A percentile compares a stretch with the other conserved stretches of the same genome.
Evolutionary conservation across 306 rosid species (phyloP).

Genomic region (Lablab purpureus): DNA sequence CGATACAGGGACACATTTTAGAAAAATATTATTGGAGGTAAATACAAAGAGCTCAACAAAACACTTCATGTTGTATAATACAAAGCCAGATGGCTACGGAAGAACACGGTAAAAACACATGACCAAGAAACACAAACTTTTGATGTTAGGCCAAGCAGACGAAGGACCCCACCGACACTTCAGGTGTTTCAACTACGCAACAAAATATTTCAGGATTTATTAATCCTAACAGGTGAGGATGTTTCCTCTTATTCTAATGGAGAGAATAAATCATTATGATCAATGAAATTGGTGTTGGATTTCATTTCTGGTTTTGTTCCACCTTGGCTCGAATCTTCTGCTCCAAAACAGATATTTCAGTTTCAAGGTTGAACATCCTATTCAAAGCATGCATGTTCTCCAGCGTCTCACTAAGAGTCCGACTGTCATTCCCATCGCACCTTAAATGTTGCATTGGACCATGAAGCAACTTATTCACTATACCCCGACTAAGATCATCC

Average conservation of each 20-base stretch:
- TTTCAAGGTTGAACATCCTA: conserved; percentile 97
- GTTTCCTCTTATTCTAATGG: conserved; percentile 59
- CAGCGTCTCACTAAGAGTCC: conserved; percentile 88
- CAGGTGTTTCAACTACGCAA: conserved; percentile 46
- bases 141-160: conserved; percentile 47
- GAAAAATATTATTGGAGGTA: conserved; percentile 35
- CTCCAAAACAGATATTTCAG: conserved; percentile 88
- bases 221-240: conserved; percentile 53
- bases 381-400: conserved; percentile 99
- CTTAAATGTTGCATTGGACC: conserved; percentile 99
- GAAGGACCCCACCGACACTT: conserved; percentile 39
- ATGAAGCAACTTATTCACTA: conserved; percentile 95
- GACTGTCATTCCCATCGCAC: conserved; percentile 95
- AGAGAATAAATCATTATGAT: conserved; percentile 53
- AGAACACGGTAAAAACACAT: conserved; percentile 35
- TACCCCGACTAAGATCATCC: conserved; percentile 97
- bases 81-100: conserved; percentile 54
- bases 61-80: conserved; percentile 48
- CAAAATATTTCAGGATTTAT: conserved; percentile 49
- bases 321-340: conserved; percentile 96
- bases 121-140: conserved; percentile 48
- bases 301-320: conserved; percentile 83
- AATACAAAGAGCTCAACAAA: conserved; percentile 50
- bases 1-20: conserved; percentile 31
- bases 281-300: conserved; percentile 46